These are phyloP conservation scores for Blepharisma stoltei DNA, from an alignment of 73 alveolate genomes.

Conservation along the genomic window DNA sequence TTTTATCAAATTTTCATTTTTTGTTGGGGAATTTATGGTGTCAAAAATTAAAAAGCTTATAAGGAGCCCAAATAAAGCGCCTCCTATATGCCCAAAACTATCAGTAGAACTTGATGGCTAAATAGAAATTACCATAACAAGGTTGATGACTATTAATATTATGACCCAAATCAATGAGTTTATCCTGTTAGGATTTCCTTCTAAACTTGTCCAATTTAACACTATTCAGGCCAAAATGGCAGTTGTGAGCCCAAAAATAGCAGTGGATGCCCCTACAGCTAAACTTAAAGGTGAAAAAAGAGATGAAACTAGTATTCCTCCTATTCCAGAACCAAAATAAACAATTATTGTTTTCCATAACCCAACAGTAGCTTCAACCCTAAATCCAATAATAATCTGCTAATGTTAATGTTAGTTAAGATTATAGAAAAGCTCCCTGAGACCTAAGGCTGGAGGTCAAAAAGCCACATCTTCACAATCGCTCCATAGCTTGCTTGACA, in stretches of 20 bases:
- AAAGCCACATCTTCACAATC: too few species aligned
- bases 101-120: not conserved
- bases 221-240: not conserved
- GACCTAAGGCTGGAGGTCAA: too few species aligned
- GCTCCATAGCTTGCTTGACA: too few species aligned
- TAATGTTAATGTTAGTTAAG: too few species aligned
- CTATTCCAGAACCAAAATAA: constrained; percentile 2
- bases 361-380: not conserved
- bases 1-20: too few species aligned
- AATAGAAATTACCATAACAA: not conserved
- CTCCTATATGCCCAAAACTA: not conserved
- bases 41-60: too few species aligned
- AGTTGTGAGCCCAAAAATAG: not conserved
- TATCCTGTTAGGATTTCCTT: not conserved
- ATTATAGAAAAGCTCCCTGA: too few species aligned
- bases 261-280: constrained; percentile 3
- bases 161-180: not conserved
- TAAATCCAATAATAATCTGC: constrained; percentile 9
- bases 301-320: not conserved
- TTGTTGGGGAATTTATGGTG: too few species aligned
- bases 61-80: not conserved
- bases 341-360: not conserved
- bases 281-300: not conserved
- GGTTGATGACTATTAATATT: not conserved
- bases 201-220: not conserved